Evolutionary conservation across 805 yeast genomes (phyloP).

Genomic region (Aciculoconidium aculeatum): DNA sequence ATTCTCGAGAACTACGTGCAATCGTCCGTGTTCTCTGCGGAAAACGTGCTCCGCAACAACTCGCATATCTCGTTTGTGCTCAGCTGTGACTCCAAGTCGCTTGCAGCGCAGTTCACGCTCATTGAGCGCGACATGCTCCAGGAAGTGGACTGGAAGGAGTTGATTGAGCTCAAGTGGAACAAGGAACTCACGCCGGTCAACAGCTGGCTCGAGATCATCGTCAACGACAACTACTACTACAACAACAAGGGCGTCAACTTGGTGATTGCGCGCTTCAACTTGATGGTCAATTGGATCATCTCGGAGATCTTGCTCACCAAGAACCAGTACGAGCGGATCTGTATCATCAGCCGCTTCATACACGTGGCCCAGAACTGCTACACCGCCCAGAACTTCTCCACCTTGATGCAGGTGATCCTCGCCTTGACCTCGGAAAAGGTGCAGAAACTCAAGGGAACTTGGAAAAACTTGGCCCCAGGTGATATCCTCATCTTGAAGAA

Average conservation of each 20-base stretch:
- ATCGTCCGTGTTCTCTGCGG: constrained; percentile 29
- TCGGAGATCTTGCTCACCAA: constrained; percentile 78
- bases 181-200: constrained; percentile 59
- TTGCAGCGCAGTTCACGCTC: constrained; percentile 79
- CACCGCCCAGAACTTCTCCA: constrained; percentile 71
- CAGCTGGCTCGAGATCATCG: constrained; percentile 78
- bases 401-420: constrained; percentile 79
- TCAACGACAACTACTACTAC: constrained; percentile 44
- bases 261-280: constrained; percentile 78
- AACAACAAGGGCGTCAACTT: constrained; percentile 69
- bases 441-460: constrained; percentile 57
- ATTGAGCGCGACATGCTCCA: constrained; percentile 79
- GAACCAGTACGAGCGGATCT: constrained; percentile 51
- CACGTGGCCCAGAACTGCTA: constrained; percentile 77
- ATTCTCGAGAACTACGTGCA: constrained; percentile 32
- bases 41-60: constrained; percentile 37
- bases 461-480: constrained; percentile 68
- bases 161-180: constrained; percentile 72
- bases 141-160: constrained; percentile 89
- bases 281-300: constrained; percentile 87
- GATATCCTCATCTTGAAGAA: constrained; percentile 64
- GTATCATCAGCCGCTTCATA: constrained; percentile 77
- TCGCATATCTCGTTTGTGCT: constrained; percentile 80
- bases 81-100: constrained; percentile 55
- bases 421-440: constrained; percentile 70